Base-by-base conservation (phyloP, 148 eudicot species). In the Rhododendron williamsianum region DNA sequence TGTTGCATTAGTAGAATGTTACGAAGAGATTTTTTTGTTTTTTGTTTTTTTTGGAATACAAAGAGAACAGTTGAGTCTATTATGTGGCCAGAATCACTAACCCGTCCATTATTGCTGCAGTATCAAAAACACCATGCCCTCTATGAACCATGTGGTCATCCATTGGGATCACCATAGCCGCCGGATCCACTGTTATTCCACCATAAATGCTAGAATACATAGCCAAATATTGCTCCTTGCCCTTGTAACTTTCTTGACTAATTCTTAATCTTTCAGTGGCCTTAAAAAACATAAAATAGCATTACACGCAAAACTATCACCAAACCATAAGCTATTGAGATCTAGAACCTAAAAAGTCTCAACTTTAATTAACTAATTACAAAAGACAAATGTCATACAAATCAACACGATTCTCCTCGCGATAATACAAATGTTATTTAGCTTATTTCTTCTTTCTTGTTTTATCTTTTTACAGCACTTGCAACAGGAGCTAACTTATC, bases 111-210 rank as follows among this genome's bases (percentile, higher is more conserved):
- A 96, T 92, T 33, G 92, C 89, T 11, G 98, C 94, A 58, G 96
- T 94, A 88, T 96, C 98, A 19, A 93, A 94, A 83, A 96, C 96
- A 51, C 96, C 98, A 58, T 96, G 98, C n/a, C 98, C 98, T 87
- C 98, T 86, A 87, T 96, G 98, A 81, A 96, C 98, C 96, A 96
- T 92, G 90, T 96, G 98, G 65, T 96, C 98, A 78, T 96, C 98
- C 92, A 96, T 90, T 48, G 98, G 95, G 45, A 96, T 92, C 80
- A 94, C 92, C 98, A 94, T 96, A 27, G 91, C 96, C n/a, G 92
- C 90, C 49, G 94, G 93, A 87, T 96, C 98, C 0, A 87, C 90
- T 56, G 92, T 93, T 77, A 94, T 96, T 48, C 98, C 98, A 81
- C 96, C 98, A 88, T 90, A 93, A 73, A 90, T 85, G 86, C 98